Conservation (phyloP, 371 early-diverging fungal species). For the Apophysomyces elegans region DNA sequence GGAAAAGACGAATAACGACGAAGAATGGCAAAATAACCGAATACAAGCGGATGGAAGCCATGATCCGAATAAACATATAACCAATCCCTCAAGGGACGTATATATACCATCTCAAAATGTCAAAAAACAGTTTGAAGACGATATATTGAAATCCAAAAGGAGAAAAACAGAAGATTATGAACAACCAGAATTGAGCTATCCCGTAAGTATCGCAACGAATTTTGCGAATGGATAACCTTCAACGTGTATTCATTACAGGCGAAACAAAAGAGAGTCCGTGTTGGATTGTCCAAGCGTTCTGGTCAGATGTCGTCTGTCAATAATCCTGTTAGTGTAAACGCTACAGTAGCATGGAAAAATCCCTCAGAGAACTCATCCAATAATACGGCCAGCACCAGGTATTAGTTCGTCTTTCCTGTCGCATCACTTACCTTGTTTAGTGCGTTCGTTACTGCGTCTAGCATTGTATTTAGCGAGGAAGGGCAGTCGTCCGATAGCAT, state of each 20-base stretch:
- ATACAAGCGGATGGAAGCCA: not conserved
- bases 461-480: too few species aligned
- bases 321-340: too few species aligned
- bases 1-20: not conserved
- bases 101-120: too few species aligned
- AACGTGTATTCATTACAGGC: not conserved
- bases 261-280: slow-evolving; percentile 25
- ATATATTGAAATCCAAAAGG: not conserved
- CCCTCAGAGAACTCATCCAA: not conserved
- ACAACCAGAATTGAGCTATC: not conserved
- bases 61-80: not conserved
- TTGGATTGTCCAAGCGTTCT: slow-evolving; percentile 38
- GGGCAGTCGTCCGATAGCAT: not conserved
- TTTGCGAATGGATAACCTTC: not conserved
- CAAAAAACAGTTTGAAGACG: not conserved
- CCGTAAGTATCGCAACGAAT: not conserved
- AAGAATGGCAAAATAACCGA: not conserved
- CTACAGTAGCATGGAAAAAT: not conserved
- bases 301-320: not conserved
- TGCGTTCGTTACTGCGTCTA: too few species aligned
- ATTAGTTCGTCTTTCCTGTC: too few species aligned
- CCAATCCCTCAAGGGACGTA: too few species aligned
- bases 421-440: too few species aligned
- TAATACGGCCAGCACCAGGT: not conserved
- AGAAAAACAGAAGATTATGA: not conserved